Percentiles rank a stretch among this genome's conserved stretches.
phyloP scores from a whole-genome alignment of 345 rosid species.

The Syzygium aqueum region DNA sequence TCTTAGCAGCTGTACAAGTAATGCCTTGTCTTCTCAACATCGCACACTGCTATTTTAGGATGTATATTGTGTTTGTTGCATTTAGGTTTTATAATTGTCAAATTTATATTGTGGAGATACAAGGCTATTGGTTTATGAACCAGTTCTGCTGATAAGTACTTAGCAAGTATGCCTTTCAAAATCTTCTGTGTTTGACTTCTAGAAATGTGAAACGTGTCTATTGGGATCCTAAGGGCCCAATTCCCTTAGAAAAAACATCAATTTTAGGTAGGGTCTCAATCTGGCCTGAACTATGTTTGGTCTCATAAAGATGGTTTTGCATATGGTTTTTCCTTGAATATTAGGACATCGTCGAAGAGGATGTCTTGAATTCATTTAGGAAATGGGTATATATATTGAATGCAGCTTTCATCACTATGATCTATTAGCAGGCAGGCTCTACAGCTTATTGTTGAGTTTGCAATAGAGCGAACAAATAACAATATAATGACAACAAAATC shows the following conservation, averaged over 20 bases:
- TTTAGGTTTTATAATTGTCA: not conserved
- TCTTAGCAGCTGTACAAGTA: slow-evolving; percentile 97
- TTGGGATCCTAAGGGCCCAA: not conserved
- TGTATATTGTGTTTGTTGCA: not conserved
- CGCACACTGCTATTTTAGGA: not conserved
- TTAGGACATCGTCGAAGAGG: not conserved
- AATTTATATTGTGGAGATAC: not conserved
- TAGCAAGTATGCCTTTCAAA: not conserved
- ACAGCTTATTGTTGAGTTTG: not conserved
- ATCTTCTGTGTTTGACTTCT: not conserved
- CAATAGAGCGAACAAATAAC: not conserved
- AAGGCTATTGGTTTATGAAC: not conserved
- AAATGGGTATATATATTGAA: not conserved
- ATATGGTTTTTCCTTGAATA: not conserved
- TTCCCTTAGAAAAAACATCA: not conserved
- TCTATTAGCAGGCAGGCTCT: not conserved
- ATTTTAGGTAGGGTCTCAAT: not conserved
- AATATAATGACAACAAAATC: not conserved
- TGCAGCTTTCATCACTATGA: not conserved
- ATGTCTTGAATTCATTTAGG: not conserved
- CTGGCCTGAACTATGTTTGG: not conserved
- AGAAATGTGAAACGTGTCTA: not conserved
- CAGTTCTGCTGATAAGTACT: not conserved
- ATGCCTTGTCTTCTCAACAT: slow-evolving; percentile 16
- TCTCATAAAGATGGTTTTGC: not conserved